Evolutionary conservation across 371 early-diverging fungal genomes (phyloP).

Genomic region (Cokeromyces recurvatus): DNA sequence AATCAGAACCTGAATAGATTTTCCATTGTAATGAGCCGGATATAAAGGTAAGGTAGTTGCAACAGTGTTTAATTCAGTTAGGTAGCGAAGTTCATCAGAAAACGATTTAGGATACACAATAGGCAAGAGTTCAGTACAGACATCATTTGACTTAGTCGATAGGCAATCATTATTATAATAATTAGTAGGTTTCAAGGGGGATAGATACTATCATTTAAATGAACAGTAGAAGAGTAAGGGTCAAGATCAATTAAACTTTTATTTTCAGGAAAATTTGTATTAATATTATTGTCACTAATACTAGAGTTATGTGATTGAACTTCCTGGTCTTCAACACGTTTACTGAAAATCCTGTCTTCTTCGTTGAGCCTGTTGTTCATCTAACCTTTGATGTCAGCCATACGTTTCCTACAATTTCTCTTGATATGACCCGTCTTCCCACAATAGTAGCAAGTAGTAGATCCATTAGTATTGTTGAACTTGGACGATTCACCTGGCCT

Average conservation of each 20-base stretch:
- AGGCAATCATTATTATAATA: no score
- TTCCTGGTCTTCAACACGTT: slow-evolving; percentile 6
- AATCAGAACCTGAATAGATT: background rate
- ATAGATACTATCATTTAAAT: no score
- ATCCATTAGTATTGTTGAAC: no score
- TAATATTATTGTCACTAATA: background rate
- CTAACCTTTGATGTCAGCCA: slow-evolving; percentile 2
- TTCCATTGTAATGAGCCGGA: background rate
- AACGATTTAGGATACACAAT: no score
- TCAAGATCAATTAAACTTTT: slow-evolving; percentile 2
- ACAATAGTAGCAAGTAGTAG: slow-evolving; percentile 2
- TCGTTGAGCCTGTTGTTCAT: background rate
- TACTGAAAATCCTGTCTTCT: slow-evolving; percentile 6
- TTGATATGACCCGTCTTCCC: background rate
- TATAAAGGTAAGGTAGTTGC: background rate
- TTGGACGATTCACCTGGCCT: no score
- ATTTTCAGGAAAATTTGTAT: background rate
- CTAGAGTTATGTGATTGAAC: background rate
- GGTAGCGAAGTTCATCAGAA: background rate
- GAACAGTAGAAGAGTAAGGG: background rate
- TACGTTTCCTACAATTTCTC: background rate
- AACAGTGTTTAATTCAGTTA: background rate
- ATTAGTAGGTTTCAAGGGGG: no score
- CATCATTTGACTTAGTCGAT: no score
- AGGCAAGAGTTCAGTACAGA: no score